phyloP scores from a whole-genome alignment of 305 asterid species.

The Nicotiana rustica region DNA sequence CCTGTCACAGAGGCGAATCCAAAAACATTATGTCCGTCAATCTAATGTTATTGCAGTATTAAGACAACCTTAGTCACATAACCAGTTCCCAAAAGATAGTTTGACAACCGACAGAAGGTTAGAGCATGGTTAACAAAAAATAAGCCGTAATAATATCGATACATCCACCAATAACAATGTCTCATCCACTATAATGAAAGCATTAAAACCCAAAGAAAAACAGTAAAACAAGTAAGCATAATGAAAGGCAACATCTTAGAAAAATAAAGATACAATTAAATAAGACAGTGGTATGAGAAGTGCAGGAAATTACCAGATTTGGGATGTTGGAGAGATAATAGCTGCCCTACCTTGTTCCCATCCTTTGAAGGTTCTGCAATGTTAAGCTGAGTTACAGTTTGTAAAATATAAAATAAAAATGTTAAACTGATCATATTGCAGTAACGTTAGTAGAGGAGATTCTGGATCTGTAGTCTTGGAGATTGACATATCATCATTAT shows the following conservation, averaged over 20 bases:
- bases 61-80: conserved; percentile 6
- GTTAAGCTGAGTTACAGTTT: conserved; percentile 22
- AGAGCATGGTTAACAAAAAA: neutral
- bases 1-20: conserved; percentile 51
- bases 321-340: conserved; percentile 82
- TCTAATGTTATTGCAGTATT: neutral
- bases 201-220: neutral
- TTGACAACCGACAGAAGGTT: conserved; percentile 18
- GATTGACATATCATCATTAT: neutral
- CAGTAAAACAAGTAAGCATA: neutral
- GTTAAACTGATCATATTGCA: conserved; percentile 34
- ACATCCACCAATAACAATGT: neutral
- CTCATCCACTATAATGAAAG: neutral
- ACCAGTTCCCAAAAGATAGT: conserved; percentile 10
- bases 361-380: conserved; percentile 61
- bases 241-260: neutral
- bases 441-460: conserved; percentile 20
- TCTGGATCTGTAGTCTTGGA: neutral
- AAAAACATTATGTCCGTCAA: neutral
- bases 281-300: neutral
- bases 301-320: conserved; percentile 67
- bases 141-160: neutral
- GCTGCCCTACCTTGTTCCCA: conserved; percentile 52
- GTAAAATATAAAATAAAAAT: neutral
- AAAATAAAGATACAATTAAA: neutral